A percentile compares a stretch with the other conserved stretches of the same genome.
phyloP scores from a whole-genome alignment of 2,329 filamentous ascomycete genomes.

The Aspergillus sp. region DNA sequence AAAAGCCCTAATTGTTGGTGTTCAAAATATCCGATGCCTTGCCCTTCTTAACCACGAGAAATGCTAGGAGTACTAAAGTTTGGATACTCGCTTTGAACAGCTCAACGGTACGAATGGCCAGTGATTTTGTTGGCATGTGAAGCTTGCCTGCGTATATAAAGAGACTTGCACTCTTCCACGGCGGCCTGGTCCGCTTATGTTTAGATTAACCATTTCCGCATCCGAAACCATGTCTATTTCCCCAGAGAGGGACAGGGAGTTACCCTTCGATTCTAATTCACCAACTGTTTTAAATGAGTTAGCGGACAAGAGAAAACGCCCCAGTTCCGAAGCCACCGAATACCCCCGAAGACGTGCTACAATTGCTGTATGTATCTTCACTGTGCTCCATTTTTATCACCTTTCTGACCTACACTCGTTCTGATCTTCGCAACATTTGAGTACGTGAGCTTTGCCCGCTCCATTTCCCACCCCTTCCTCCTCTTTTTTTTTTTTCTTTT shows the following conservation, averaged over 20 bases:
- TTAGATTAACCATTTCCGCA: too few species aligned
- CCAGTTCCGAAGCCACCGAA: conserved; percentile 29
- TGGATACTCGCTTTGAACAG: not conserved
- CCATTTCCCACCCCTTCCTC: too few species aligned
- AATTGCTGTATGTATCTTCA: conserved; percentile 30
- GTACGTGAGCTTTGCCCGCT: too few species aligned
- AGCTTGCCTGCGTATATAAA: not conserved
- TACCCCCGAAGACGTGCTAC: conserved; percentile 36
- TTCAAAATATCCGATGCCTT: not conserved
- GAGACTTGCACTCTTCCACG: too few species aligned
- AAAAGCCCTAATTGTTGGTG: too few species aligned
- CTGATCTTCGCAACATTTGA: too few species aligned
- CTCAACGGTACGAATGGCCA: not conserved
- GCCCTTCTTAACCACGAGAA: not conserved
- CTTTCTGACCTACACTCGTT: too few species aligned
- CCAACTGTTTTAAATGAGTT: conserved; percentile 13
- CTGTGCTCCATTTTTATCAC: not conserved
- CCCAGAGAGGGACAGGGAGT: conserved; percentile 20
- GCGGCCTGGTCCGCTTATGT: too few species aligned
- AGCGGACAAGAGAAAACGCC: conserved; percentile 28
- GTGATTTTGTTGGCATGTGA: not conserved
- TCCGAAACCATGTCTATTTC: conserved; percentile 21
- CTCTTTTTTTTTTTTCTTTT: too few species aligned
- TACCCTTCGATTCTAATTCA: conserved; percentile 10
- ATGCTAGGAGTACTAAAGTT: not conserved